Conservation (phyloP, 805 yeast species). For the Ogataea trehaloabstinens region DNA sequence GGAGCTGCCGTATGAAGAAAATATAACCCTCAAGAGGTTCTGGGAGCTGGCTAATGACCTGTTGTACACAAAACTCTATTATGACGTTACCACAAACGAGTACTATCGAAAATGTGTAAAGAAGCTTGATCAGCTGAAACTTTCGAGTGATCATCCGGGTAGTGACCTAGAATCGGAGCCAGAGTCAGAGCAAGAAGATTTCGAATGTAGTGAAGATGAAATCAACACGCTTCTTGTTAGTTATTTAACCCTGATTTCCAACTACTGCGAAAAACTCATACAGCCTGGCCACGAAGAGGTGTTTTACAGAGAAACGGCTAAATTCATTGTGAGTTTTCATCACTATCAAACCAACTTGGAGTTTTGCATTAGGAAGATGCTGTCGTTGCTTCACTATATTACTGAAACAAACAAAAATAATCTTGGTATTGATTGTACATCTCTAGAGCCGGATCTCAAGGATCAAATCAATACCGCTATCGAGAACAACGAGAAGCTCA, state of each 20-base stretch:
- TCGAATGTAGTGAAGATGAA: slow-evolving; percentile 28
- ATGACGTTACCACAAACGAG: slow-evolving; percentile 22
- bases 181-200: slow-evolving; percentile 11
- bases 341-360: slow-evolving; percentile 36
- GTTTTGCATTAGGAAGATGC: slow-evolving; percentile 49
- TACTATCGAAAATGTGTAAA: slow-evolving; percentile 21
- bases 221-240: slow-evolving; percentile 35
- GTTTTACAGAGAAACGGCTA: slow-evolving; percentile 28
- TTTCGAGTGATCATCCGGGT: slow-evolving; percentile 4
- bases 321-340: slow-evolving; percentile 22
- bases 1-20: slow-evolving; percentile 23
- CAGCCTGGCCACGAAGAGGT: slow-evolving; percentile 19
- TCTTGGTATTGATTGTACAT: slow-evolving; percentile 15
- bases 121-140: slow-evolving; percentile 6
- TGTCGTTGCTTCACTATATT: slow-evolving; percentile 41
- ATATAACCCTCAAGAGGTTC: slow-evolving; percentile 27
- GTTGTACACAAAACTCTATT: slow-evolving; percentile 26
- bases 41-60: slow-evolving; percentile 33
- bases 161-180: slow-evolving; percentile 1
- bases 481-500: slow-evolving; percentile 28
- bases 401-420: slow-evolving; percentile 25
- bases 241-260: slow-evolving; percentile 30
- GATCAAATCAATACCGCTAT: slow-evolving; percentile 22
- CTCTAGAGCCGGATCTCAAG: slow-evolving; percentile 14
- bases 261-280: slow-evolving; percentile 25